A percentile compares a stretch with the other conserved stretches of the same genome.
Evolutionary conservation across 192 early-diverging fungal genomes (phyloP).

Genomic region (Haplosporangium gracile): DNA sequence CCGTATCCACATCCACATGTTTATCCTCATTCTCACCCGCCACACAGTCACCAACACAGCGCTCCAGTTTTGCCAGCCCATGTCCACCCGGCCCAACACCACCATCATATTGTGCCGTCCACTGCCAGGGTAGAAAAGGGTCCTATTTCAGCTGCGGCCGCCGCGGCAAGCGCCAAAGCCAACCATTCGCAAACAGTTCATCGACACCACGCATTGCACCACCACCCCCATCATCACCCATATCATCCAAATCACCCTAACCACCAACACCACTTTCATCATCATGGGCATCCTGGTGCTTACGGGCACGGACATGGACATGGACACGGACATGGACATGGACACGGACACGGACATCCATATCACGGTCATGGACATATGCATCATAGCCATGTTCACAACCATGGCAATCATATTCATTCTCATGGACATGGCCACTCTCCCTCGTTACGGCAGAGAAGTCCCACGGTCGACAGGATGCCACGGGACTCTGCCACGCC

Average conservation of each 20-base stretch:
- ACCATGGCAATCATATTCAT: neutral
- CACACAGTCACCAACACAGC: constrained; percentile 9
- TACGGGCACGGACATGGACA: constrained; percentile 8
- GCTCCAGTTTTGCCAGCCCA: constrained; percentile 35
- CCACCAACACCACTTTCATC: constrained; percentile 55
- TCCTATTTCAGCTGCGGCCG: neutral
- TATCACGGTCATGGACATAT: constrained; percentile 20
- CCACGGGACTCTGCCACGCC: neutral
- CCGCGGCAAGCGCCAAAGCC: constrained; percentile 3
- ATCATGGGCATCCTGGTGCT: constrained; percentile 28
- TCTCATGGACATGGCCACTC: constrained; percentile 3
- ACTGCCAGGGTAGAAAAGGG: constrained; percentile 10
- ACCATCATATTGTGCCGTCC: constrained; percentile 32
- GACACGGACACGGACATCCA: neutral
- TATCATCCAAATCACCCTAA: constrained; percentile 56
- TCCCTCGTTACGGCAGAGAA: neutral
- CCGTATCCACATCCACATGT: neutral
- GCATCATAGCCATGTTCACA: neutral
- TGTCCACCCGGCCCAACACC: constrained; percentile 45
- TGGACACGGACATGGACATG: neutral
- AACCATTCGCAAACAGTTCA: constrained; percentile 33
- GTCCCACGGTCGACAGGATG: neutral
- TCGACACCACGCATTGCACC: constrained; percentile 43
- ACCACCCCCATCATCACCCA: constrained; percentile 53
- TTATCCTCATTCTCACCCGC: neutral